These are phyloP conservation scores for Prunus kanzakura DNA, from an alignment of 306 rosid genomes.

Conservation along the genomic window DNA sequence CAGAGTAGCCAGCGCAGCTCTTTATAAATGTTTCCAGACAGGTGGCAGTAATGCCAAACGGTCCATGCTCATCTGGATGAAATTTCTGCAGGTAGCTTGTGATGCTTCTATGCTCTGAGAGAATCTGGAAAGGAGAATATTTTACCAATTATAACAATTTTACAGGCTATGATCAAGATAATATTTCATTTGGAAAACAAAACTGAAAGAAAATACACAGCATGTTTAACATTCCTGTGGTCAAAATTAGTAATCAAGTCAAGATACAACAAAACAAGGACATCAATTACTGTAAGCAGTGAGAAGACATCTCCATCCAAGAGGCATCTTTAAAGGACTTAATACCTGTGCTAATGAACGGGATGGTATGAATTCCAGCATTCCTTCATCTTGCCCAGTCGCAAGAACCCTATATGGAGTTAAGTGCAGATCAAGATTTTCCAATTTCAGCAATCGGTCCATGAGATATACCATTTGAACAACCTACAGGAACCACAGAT, in stretches of 20 bases:
- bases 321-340: conserved; percentile 11
- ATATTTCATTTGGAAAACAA: no score
- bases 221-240: not conserved
- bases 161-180: not conserved
- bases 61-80: conserved; percentile 97
- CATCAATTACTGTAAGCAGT: conserved; percentile 15
- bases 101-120: conserved; percentile 93
- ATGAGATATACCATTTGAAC: conserved; percentile 97
- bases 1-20: conserved; percentile 99
- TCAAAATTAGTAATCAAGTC: not conserved
- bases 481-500: conserved; percentile 53
- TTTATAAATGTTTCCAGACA: conserved; percentile 98
- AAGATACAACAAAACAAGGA: not conserved
- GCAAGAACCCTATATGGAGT: conserved; percentile 96
- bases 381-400: conserved; percentile 99
- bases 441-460: conserved; percentile 91
- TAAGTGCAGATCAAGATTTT: conserved; percentile 88
- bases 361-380: conserved; percentile 93
- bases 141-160: not conserved
- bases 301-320: not conserved
- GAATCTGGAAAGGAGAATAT: conserved; percentile 50
- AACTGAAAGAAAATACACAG: not conserved
- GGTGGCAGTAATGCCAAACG: conserved; percentile 87
- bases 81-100: conserved; percentile 88
- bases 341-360: conserved; percentile 81